Percentiles rank a stretch among this genome's conserved stretches.
phyloP scores from a whole-genome alignment of 352 stramenopile species.

The Phytophthora constricta region DNA sequence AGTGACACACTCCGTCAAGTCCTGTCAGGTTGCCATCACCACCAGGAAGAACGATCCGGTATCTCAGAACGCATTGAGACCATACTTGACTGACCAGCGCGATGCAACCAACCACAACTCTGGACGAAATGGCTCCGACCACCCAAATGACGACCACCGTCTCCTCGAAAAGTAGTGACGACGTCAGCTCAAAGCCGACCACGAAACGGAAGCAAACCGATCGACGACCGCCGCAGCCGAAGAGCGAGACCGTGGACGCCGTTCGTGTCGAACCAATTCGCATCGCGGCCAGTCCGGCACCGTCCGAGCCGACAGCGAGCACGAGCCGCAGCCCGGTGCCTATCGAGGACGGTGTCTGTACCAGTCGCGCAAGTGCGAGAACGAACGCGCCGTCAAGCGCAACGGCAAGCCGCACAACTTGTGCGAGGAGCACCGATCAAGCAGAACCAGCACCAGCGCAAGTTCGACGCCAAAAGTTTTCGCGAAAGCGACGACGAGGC shows the following conservation, averaged over 20 bases:
- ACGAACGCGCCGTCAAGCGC: constrained; percentile 79
- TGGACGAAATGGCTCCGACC: too few species aligned
- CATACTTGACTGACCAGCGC: too few species aligned
- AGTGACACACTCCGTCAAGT: not conserved
- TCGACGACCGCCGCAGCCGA: too few species aligned
- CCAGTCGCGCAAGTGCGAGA: constrained; percentile 83
- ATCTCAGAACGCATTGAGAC: not conserved
- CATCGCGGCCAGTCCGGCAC: not conserved
- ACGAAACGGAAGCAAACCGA: too few species aligned
- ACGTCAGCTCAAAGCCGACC: too few species aligned
- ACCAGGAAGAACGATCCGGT: not conserved
- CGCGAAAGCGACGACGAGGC: constrained; percentile 42
- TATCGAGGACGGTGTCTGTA: constrained; percentile 79
- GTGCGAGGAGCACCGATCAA: constrained; percentile 79
- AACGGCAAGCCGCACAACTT: constrained; percentile 83
- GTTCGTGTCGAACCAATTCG: not conserved
- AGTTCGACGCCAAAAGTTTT: constrained; percentile 88
- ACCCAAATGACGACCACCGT: too few species aligned
- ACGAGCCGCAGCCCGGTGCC: constrained; percentile 15
- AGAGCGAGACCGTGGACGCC: not conserved
- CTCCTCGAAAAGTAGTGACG: too few species aligned
- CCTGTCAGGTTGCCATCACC: not conserved
- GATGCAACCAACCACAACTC: too few species aligned
- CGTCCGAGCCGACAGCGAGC: not conserved
- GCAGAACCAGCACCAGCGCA: constrained; percentile 86